A percentile compares a stretch with the other conserved stretches of the same genome.
These are phyloP conservation scores for Nissolia schottii DNA, from an alignment of 306 rosid genomes.

Conservation along the genomic window DNA sequence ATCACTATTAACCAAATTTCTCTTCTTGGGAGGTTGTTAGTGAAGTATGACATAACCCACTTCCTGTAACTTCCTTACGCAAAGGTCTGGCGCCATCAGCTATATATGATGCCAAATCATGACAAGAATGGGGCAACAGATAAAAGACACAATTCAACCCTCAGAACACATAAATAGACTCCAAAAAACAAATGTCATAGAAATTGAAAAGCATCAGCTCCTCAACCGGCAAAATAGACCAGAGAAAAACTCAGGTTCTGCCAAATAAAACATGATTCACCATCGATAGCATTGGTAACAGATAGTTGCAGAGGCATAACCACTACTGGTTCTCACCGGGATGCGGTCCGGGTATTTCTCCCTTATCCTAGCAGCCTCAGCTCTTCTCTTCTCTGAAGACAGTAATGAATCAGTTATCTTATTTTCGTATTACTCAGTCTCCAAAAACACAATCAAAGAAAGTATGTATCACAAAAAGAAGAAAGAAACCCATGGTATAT, in stretches of 20 bases:
- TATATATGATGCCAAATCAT: slow-evolving; percentile 2
- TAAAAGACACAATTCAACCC: not conserved
- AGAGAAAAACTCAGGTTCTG: not conserved
- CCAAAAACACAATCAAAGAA: slow-evolving; percentile 17
- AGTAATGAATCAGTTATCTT: slow-evolving; percentile 11
- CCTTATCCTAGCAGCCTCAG: slow-evolving; percentile 88
- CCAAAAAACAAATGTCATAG: not conserved
- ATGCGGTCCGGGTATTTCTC: slow-evolving; percentile 92
- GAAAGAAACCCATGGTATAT: not conserved
- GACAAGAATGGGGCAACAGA: not conserved
- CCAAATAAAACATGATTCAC: slow-evolving; percentile 7
- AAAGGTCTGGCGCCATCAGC: not conserved
- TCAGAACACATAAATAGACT: not conserved
- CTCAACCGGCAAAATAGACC: not conserved
- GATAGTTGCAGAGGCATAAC: not conserved
- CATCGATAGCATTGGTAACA: not conserved
- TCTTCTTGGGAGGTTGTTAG: not conserved
- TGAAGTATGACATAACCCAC: slow-evolving; percentile 5
- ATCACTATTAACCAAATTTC: not conserved
- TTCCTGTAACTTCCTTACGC: not conserved
- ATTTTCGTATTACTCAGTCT: not conserved
- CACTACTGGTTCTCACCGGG: slow-evolving; percentile 57
- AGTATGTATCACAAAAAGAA: not conserved
- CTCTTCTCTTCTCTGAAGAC: slow-evolving; percentile 75
- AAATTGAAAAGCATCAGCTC: not conserved